phyloP scores from a whole-genome alignment of 257 asterid species.

The Primulina eburnea region DNA sequence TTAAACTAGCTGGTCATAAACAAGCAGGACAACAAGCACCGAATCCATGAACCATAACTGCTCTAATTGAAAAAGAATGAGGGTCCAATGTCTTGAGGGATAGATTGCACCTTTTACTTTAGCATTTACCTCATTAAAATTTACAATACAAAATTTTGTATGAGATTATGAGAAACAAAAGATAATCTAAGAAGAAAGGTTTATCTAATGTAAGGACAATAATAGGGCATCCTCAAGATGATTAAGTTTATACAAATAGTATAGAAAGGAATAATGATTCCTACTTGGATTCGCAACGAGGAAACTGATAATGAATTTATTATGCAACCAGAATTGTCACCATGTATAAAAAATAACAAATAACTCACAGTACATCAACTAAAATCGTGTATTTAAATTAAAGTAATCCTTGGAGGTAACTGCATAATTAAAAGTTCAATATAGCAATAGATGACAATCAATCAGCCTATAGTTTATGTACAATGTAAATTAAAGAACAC shows the following conservation, averaged over 20 bases:
- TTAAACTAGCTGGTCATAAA: background rate
- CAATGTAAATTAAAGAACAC: conserved; percentile 6
- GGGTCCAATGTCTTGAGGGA: background rate
- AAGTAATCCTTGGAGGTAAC: background rate
- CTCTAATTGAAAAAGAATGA: conserved; percentile 10
- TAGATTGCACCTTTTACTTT: background rate
- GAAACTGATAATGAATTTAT: background rate
- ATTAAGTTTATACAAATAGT: background rate
- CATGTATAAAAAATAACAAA: background rate
- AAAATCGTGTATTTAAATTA: background rate
- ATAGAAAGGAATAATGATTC: background rate
- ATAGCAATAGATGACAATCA: conserved; percentile 6
- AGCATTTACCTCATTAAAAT: too few species aligned
- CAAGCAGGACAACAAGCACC: background rate
- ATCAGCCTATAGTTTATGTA: background rate
- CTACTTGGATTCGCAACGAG: background rate
- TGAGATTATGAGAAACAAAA: background rate
- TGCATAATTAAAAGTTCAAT: conserved; percentile 3
- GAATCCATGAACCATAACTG: background rate
- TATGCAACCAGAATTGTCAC: background rate
- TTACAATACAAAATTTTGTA: too few species aligned
- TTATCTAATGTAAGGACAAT: too few species aligned
- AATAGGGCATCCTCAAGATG: background rate
- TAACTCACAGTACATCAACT: background rate
- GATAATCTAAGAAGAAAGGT: background rate